These are phyloP conservation scores for Haberlea rhodopensis DNA, from an alignment of 257 asterid species.

Conservation along the genomic window DNA sequence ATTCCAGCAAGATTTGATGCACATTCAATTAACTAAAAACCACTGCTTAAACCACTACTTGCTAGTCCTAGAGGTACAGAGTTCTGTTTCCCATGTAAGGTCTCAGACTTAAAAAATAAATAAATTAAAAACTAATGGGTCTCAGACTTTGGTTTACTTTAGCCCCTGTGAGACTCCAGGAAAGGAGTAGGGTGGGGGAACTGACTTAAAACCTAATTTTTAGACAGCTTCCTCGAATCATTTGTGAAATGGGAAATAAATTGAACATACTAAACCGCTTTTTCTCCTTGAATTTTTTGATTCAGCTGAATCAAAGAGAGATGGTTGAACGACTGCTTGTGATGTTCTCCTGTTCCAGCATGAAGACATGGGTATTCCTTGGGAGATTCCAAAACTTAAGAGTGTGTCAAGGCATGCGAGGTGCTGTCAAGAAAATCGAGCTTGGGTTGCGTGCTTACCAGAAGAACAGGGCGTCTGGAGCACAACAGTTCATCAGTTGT, in stretches of 20 bases:
- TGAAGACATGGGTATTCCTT: conserved; percentile 77
- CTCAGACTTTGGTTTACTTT: too few relatives aligned
- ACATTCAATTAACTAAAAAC: too few relatives aligned
- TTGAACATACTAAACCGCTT: neutral
- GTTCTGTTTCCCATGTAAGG: too few relatives aligned
- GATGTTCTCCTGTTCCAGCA: conserved; percentile 64
- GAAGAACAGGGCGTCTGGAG: conserved; percentile 42
- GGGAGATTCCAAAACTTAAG: conserved; percentile 76
- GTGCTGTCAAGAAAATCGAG: conserved; percentile 65
- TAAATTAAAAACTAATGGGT: too few relatives aligned
- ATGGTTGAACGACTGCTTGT: conserved; percentile 49
- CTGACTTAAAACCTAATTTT: too few relatives aligned
- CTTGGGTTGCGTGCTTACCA: conserved; percentile 63
- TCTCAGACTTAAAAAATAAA: too few relatives aligned
- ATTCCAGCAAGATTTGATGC: too few relatives aligned
- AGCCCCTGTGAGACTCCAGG: too few relatives aligned
- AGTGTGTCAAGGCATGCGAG: conserved; percentile 72
- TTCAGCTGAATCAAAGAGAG: conserved; percentile 56
- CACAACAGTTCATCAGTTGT: conserved; percentile 25
- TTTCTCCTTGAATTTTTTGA: neutral
- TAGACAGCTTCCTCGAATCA: too few relatives aligned
- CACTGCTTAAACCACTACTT: too few relatives aligned
- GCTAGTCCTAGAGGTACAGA: too few relatives aligned
- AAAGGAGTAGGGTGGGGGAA: too few relatives aligned
- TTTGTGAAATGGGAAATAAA: neutral